A percentile compares a stretch with the other conserved stretches of the same genome.
These are phyloP conservation scores for Galerina sulciceps DNA, from an alignment of 768 basidiomycete genomes.

Conservation along the genomic window DNA sequence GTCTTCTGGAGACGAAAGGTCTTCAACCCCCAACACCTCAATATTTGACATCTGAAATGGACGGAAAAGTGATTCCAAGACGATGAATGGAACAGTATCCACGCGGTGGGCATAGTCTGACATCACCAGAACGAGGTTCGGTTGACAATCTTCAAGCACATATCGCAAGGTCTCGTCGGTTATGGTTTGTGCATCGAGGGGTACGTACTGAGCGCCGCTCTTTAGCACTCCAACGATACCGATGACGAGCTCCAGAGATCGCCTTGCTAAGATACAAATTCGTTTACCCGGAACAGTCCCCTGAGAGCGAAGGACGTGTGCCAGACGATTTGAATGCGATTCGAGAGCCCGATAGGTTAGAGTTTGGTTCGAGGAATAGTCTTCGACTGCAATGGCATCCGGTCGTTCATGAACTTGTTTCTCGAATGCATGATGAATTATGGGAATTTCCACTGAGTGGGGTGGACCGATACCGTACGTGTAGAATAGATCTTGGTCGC, in stretches of 20 bases:
- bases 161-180: slow-evolving; percentile 46
- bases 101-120: slow-evolving; percentile 28
- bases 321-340: slow-evolving; percentile 33
- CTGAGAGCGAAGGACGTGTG: slow-evolving; percentile 34
- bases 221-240: slow-evolving; percentile 51
- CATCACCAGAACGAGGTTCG: slow-evolving; percentile 40
- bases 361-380: slow-evolving; percentile 22
- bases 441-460: slow-evolving; percentile 23
- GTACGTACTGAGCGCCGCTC: slow-evolving; percentile 51
- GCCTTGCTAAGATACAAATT: slow-evolving; percentile 49
- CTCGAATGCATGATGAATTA: slow-evolving; percentile 32
- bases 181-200: slow-evolving; percentile 50
- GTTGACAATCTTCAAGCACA: slow-evolving; percentile 41
- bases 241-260: slow-evolving; percentile 45
- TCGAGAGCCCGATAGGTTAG: slow-evolving; percentile 37
- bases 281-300: slow-evolving; percentile 45
- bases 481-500: slow-evolving; percentile 28
- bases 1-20: slow-evolving; percentile 20
- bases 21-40: slow-evolving; percentile 21
- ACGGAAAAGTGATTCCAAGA: slow-evolving; percentile 24
- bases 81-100: slow-evolving; percentile 3
- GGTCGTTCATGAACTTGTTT: slow-evolving; percentile 26
- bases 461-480: slow-evolving; percentile 23
- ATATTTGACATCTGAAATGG: slow-evolving; percentile 16
- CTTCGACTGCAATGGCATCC: slow-evolving; percentile 29